These are phyloP conservation scores for Tolypocladium paradoxum DNA, from an alignment of 2,329 filamentous ascomycete species.

Conservation along the genomic window DNA sequence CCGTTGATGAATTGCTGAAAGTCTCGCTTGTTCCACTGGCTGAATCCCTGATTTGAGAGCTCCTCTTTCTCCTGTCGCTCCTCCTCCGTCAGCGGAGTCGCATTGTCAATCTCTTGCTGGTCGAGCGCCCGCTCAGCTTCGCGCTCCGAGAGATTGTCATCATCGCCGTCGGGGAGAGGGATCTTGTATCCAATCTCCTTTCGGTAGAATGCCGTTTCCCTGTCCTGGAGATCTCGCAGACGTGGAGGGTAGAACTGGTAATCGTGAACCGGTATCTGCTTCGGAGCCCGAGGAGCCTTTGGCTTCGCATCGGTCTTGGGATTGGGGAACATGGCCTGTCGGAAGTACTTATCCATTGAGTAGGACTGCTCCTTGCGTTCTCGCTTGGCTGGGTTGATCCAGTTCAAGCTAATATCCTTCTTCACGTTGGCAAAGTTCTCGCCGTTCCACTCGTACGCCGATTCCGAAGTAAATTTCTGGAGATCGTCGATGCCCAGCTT, in stretches of 20 bases:
- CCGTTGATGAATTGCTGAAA: constrained; percentile 98
- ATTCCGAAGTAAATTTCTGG: constrained; percentile 96
- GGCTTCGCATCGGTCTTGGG: constrained; percentile 86
- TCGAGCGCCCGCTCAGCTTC: constrained; percentile 80
- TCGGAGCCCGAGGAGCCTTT: constrained; percentile 89
- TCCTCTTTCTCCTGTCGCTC: constrained; percentile 79
- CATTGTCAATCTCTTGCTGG: constrained; percentile 88
- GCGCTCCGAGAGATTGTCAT: constrained; percentile 76
- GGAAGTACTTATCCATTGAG: constrained; percentile 98
- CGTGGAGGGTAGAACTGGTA: constrained; percentile 92
- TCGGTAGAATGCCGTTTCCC: constrained; percentile 89
- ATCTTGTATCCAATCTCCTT: constrained; percentile 97
- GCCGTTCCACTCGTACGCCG: constrained; percentile 97
- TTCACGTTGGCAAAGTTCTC: constrained; percentile 88
- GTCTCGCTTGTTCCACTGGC: constrained; percentile 91
- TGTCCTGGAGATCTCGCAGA: constrained; percentile 82
- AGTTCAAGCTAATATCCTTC: constrained; percentile 84
- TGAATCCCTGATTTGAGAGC: constrained; percentile 77
- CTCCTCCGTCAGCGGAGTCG: constrained; percentile 75
- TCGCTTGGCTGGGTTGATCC: constrained; percentile 98
- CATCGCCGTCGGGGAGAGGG: constrained; percentile 75
- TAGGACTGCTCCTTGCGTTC: constrained; percentile 98
- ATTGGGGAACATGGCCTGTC: constrained; percentile 67
- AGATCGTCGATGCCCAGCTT: constrained; percentile 94
- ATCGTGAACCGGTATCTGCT: constrained; percentile 85